phyloP scores from a whole-genome alignment of 2,329 filamentous ascomycete species.

The Trichoderma polysporum region DNA sequence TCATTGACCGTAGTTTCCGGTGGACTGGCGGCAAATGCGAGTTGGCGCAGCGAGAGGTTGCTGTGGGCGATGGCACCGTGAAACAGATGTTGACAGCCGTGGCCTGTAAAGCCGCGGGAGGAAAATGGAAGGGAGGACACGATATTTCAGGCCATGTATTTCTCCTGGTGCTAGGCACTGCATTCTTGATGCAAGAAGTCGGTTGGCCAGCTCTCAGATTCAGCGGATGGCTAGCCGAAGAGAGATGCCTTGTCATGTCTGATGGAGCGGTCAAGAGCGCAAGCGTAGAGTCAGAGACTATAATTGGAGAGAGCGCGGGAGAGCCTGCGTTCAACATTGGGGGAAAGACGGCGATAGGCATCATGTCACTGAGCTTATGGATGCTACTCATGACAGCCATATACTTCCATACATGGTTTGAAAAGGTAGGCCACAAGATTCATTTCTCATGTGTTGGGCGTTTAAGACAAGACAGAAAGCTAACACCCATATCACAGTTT shows the following conservation, averaged over 20 bases:
- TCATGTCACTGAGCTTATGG: slow-evolving; percentile 78
- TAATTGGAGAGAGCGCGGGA: slow-evolving; percentile 28
- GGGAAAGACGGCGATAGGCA: slow-evolving; percentile 57
- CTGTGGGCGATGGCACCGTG: slow-evolving; percentile 47
- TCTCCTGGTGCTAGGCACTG: slow-evolving; percentile 79
- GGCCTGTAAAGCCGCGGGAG: slow-evolving; percentile 80
- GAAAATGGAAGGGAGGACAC: slow-evolving; percentile 87
- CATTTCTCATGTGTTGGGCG: neutral
- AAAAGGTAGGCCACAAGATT: slow-evolving; percentile 68
- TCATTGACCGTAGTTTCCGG: slow-evolving; percentile 89
- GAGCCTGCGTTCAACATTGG: slow-evolving; percentile 43
- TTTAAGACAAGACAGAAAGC: neutral
- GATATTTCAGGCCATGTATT: slow-evolving; percentile 97
- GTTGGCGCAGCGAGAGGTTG: slow-evolving; percentile 48
- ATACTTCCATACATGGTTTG: slow-evolving; percentile 98
- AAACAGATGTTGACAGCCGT: slow-evolving; percentile 65
- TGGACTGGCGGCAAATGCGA: slow-evolving; percentile 85
- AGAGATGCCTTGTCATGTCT: slow-evolving; percentile 62
- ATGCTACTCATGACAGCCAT: slow-evolving; percentile 99
- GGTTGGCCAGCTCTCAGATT: slow-evolving; percentile 55
- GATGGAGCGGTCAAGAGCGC: slow-evolving; percentile 66
- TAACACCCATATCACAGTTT: slow-evolving; percentile 41
- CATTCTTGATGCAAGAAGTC: slow-evolving; percentile 79
- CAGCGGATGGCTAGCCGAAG: slow-evolving; percentile 50
- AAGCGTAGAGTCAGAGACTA: slow-evolving; percentile 44